Evolutionary conservation across 306 rosid species (phyloP), one percentile per base, ranked within the genome.

Genomic region (Bauhinia variegata): DNA sequence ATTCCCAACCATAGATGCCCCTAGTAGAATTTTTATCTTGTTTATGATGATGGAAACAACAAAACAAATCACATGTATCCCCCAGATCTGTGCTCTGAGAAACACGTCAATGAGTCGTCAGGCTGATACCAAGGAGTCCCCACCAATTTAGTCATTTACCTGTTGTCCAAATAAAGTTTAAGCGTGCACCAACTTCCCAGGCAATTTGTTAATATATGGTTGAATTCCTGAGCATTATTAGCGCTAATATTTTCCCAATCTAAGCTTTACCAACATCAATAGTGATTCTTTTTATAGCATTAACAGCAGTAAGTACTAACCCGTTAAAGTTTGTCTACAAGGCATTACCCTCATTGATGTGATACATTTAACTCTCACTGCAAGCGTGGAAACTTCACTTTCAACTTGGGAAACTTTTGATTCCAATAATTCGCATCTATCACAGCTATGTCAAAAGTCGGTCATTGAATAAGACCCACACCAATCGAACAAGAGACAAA

Each of bases 391-490:
- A 37, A 67, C 78, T 58, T 64, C 72, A 38, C 74, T 58, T 71
- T 63, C 76, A 66, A 71, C 33, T 52, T 28, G 52, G 42, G 28
- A 23, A 72, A 54, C 59, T 57, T 58, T 75, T 51, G 46, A 33
- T 65, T 67, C 65, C 79, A 75, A 67, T 77, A 71, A 80, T 69
- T 79, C 51, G 42, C 46, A 42, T 67, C 48, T 55, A 64, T 47
- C 48, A 59, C 46, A 48, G n/a, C n/a, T n/a, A n/a, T n/a, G n/a
- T n/a, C n/a, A n/a, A n/a, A n/a, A n/a, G n/a, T n/a, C n/a, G n/a
- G n/a, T 44, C 67, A 44, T 53, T 71, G 68, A 82, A 82, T 60
- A 43, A 68, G 76, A 71, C 76, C 84, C 79, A 70, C 71, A 81
- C 51, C 55, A 52, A 65, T 83, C 79, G 61, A 69, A 67, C 63